Evolutionary conservation across 1,284 basidiomycete species (phyloP), one percentile per base, ranked within the genome.

Genomic region (Trametes versicolor): DNA sequence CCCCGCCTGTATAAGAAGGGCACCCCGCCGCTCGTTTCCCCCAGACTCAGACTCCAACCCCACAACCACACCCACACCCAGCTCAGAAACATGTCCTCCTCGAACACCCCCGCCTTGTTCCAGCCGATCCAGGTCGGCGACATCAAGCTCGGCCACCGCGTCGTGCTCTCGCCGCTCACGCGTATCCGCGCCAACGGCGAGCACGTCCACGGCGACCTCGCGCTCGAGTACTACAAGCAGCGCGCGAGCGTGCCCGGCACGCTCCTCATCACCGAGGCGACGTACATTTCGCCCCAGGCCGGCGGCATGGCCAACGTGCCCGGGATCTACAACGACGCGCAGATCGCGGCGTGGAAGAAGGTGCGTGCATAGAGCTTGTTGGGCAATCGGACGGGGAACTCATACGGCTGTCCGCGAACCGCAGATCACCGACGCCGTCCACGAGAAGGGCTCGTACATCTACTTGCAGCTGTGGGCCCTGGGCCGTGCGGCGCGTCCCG

Each of bases 111-210:
- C 48, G 70, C 70, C 47, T 82, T 86, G 41, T 85, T 85, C 74
- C 74, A 76, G 54, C 84, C 85, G 9, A 68, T 81, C 63, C 72
- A 75, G 41, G 73, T 87, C 41, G 85, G 85, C 15, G 63, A 72
- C 8, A 41, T 80, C 56, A 67, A 70, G 9, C 78, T 87, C 47
- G 60, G 75, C 52, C 82, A 85, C 65, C 79, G 85, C 12, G 72
- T 86, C 43, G 83, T 81, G 5, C 72, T 86, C 58, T 82, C 83
- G 2, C 85, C 85, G 2, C 70, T 86, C 59, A 86, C 85, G 5
- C 73, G 80, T 48, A 70, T 69, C 66, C 75, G 80, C 29, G 79
- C 79, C 8, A 70, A 74, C 62, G 59, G 59, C 5, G 48, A 65
- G 8, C 73, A 78, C 47, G 73, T 73, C 13, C 77, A 58, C 10